Conservation (phyloP, 495 filamentous ascomycete species). For the Penicillium lividum region DNA sequence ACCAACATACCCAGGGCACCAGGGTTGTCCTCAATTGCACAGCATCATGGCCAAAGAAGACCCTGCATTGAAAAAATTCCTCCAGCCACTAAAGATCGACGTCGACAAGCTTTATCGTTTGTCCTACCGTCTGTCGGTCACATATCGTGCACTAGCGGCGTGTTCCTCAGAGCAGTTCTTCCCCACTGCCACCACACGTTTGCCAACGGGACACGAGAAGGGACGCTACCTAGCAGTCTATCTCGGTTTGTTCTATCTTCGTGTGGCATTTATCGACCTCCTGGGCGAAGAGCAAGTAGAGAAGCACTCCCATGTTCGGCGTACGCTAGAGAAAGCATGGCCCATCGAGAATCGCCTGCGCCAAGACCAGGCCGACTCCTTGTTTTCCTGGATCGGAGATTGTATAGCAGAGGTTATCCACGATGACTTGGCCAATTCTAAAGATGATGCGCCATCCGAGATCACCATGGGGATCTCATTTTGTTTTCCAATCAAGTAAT, state of each 20-base stretch:
- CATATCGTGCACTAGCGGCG: conserved; percentile 60
- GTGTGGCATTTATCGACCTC: conserved; percentile 72
- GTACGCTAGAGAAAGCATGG: conserved; percentile 68
- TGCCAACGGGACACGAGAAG: conserved; percentile 57
- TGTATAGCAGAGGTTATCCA: conserved; percentile 68
- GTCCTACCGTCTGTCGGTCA: conserved; percentile 53
- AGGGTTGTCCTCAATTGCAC: background rate
- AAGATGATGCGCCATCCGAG: conserved; percentile 40
- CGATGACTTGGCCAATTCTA: conserved; percentile 37
- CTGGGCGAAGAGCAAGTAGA: conserved; percentile 40
- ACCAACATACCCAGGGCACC: background rate
- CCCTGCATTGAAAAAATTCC: conserved; percentile 19
- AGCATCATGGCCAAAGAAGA: conserved; percentile 19
- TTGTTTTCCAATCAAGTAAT: conserved; percentile 76
- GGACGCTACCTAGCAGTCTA: conserved; percentile 73
- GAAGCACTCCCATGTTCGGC: conserved; percentile 42
- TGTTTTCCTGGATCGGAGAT: conserved; percentile 74
- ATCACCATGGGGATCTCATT: conserved; percentile 74
- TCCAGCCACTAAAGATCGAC: conserved; percentile 29
- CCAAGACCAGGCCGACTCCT: conserved; percentile 61
- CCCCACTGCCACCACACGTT: conserved; percentile 68
- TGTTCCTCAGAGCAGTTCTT: conserved; percentile 67
- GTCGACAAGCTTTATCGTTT: conserved; percentile 50
- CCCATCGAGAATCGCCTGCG: conserved; percentile 72
- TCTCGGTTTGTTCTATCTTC: conserved; percentile 72